A percentile compares a stretch with the other conserved stretches of the same genome.
Conservation (phyloP, 176 grass and related monocot genomes). For the Carex cristatella region DNA sequence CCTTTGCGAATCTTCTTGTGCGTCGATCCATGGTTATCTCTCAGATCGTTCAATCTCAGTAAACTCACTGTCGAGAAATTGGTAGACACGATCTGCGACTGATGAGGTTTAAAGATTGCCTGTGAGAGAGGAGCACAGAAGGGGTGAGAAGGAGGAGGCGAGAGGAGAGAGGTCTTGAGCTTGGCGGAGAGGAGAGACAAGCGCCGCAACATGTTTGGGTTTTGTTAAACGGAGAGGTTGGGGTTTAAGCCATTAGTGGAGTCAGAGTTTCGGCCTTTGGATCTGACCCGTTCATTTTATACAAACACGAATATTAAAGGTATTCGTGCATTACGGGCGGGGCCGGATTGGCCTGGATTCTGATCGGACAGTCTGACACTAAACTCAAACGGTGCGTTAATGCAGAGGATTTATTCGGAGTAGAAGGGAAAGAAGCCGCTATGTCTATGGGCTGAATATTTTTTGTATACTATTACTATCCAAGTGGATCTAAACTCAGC, state of each 20-base stretch:
- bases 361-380: too few species aligned
- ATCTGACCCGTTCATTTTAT: too few species aligned
- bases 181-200: constrained; percentile 33
- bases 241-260: constrained; percentile 21
- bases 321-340: too few species aligned
- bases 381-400: too few species aligned
- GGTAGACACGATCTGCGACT: neutral
- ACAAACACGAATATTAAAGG: too few species aligned
- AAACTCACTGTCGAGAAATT: constrained; percentile 38
- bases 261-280: neutral
- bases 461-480: neutral
- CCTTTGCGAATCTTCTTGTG: constrained; percentile 95
- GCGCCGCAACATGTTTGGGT: constrained; percentile 60
- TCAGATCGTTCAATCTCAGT: constrained; percentile 73
- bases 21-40: constrained; percentile 55
- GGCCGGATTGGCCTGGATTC: too few species aligned
- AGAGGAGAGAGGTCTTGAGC: constrained; percentile 13
- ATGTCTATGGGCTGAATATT: neutral
- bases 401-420: neutral
- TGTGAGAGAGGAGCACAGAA: neutral
- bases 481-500: neutral
- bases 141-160: neutral
- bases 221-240: neutral
- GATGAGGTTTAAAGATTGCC: neutral
- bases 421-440: neutral